Evolutionary conservation across 176 grass and related monocot genomes (phyloP).

Genomic region (Carex kokanica): DNA sequence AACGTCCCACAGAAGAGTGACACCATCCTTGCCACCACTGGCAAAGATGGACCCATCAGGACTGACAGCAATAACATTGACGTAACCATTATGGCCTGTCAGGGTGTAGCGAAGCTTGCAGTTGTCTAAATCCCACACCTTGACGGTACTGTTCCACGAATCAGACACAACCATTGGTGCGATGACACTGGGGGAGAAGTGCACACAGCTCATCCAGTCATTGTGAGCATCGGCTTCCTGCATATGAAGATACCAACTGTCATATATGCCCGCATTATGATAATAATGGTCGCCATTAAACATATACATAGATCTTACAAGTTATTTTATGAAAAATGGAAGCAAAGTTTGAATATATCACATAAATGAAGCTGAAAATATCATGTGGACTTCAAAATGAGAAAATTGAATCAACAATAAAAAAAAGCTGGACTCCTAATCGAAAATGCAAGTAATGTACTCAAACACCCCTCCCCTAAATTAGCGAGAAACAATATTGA

Average conservation of each 20-base stretch:
- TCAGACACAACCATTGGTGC: conserved; percentile 60
- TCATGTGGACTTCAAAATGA: neutral
- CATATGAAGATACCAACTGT: too few species aligned
- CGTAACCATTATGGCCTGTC: conserved; percentile 60
- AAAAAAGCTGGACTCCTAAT: neutral
- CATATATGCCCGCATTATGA: neutral
- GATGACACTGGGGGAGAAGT: conserved; percentile 53
- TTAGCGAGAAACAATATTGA: neutral
- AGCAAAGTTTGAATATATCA: neutral
- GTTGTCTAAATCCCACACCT: conserved; percentile 95
- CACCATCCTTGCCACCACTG: conserved; percentile 66
- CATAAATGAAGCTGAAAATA: neutral
- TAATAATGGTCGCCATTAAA: neutral
- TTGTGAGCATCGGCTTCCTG: conserved; percentile 56
- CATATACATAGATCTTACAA: too few species aligned
- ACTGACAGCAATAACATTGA: conserved; percentile 73
- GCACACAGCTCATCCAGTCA: conserved; percentile 71
- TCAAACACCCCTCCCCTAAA: neutral
- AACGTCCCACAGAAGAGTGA: conserved; percentile 75
- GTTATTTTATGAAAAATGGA: neutral
- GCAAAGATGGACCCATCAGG: conserved; percentile 85
- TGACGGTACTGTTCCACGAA: conserved; percentile 76
- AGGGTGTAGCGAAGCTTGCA: conserved; percentile 71
- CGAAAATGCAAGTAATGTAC: neutral
- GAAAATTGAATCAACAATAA: neutral